Evolutionary conservation across 768 basidiomycete species (phyloP).

Genomic region (Hypholoma fasciculare): DNA sequence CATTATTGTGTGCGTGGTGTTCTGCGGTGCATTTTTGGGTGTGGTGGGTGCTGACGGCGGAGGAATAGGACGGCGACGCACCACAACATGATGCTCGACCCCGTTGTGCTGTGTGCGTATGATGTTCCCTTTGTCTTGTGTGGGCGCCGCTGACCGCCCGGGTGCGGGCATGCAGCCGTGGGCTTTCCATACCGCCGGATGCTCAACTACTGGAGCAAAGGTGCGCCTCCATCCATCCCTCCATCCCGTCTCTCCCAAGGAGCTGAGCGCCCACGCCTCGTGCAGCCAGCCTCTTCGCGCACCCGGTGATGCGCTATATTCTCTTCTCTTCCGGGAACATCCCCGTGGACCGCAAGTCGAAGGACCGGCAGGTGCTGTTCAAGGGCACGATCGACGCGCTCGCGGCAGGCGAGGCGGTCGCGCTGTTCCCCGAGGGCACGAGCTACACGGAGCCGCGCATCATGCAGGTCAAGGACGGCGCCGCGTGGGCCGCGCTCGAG

Average conservation of each 20-base stretch:
- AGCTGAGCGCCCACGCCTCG: background rate
- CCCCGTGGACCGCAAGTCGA: conserved; percentile 92
- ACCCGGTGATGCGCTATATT: conserved; percentile 73
- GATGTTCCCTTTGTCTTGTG: conserved; percentile 18
- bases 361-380: conserved; percentile 88
- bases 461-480: conserved; percentile 92
- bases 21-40: background rate
- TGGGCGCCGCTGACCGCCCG: background rate
- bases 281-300: conserved; percentile 76
- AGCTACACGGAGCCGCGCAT: conserved; percentile 93
- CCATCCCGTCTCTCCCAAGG: background rate
- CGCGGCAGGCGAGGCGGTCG: conserved; percentile 77
- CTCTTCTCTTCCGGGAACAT: conserved; percentile 94
- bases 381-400: conserved; percentile 88
- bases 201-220: conserved; percentile 95
- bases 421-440: conserved; percentile 92
- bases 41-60: background rate
- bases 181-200: conserved; percentile 81
- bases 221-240: conserved; percentile 32
- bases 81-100: conserved; percentile 96
- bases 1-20: conserved; percentile 80
- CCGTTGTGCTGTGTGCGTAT: conserved; percentile 71
- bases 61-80: conserved; percentile 44
- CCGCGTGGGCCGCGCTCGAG: conserved; percentile 93
- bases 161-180: conserved; percentile 50